Evolutionary conservation across 2,329 filamentous ascomycete species (phyloP), one percentile per base, ranked within the genome.

Genomic region (Fusarium anthophilum): DNA sequence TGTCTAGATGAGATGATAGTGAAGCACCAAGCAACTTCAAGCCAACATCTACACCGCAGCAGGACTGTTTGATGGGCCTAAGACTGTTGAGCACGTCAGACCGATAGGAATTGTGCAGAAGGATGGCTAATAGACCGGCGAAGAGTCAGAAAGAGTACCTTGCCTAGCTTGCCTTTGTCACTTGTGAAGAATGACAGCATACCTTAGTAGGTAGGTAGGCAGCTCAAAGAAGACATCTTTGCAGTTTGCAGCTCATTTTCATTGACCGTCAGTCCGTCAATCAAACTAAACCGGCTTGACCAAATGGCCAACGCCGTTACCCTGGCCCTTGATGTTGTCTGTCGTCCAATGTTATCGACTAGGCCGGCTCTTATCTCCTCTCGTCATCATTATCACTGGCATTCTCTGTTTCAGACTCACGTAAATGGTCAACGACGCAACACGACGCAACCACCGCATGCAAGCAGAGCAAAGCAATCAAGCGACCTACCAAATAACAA

Each of bases 11-110:
- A 37, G 66, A 63, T 69, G 57, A 47, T 69, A 63, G 24, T 44
- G 58, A 61, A 65, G 62, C 53, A 77, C 22, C 39, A 43, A 66
- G 43, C 48, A 59, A 51, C 30, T 28, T 37, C 41, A 67, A 59
- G 51, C 55, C 58, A 65, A 53, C 60, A 54, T 35, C 56, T 48
- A 57, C 28, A 57, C n/a, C 43, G n/a, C 28, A 70, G 55, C 59
- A 73, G 66, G 71, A 75, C 66, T 66, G 47, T 55, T 53, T 63
- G 68, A 67, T 75, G 66, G 75, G 45, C 51, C 71, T 53, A 75
- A 69, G 66, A 74, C 65, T 63, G 53, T n/a, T 55, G 63, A 51
- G 63, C 75, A 76, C 71, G 73, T 75, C 75, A 76, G 71, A 70
- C 66, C 65, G 64, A 68, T 67, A 56, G 55, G 43, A 63, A 57